Conservation (phyloP, 2,329 filamentous ascomycete genomes). For the Aspergillus floridensis region DNA sequence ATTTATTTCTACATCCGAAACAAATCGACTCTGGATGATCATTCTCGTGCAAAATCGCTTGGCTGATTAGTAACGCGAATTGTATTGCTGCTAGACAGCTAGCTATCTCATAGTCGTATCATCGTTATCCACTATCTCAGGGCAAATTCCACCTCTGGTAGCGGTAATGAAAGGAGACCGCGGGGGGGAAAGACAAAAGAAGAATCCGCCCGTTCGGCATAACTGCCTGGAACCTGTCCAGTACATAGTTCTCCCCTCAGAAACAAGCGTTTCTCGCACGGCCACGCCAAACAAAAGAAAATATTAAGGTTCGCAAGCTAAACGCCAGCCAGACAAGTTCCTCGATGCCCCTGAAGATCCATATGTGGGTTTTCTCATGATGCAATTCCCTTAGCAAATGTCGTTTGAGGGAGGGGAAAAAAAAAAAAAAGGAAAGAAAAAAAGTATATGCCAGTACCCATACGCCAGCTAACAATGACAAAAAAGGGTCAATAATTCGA, state of each 20-base stretch:
- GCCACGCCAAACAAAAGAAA: background rate
- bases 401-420: background rate
- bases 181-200: background rate
- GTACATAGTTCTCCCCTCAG: background rate
- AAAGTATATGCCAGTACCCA: conserved; percentile 1
- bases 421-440: background rate
- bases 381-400: background rate
- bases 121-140: background rate
- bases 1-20: background rate
- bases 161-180: background rate
- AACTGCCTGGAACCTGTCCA: conserved; percentile 1
- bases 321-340: background rate
- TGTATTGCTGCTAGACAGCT: background rate
- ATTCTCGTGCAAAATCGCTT: too few relatives aligned
- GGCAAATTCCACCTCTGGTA: background rate
- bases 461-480: background rate
- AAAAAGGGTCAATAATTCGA: background rate
- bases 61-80: background rate
- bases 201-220: background rate
- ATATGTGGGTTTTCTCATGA: background rate
- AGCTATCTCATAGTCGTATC: background rate
- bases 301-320: background rate
- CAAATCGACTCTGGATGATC: too few relatives aligned
- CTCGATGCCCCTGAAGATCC: background rate
- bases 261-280: background rate